Conservation (phyloP, 495 filamentous ascomycete genomes). For the Lophiotrema nucula region DNA sequence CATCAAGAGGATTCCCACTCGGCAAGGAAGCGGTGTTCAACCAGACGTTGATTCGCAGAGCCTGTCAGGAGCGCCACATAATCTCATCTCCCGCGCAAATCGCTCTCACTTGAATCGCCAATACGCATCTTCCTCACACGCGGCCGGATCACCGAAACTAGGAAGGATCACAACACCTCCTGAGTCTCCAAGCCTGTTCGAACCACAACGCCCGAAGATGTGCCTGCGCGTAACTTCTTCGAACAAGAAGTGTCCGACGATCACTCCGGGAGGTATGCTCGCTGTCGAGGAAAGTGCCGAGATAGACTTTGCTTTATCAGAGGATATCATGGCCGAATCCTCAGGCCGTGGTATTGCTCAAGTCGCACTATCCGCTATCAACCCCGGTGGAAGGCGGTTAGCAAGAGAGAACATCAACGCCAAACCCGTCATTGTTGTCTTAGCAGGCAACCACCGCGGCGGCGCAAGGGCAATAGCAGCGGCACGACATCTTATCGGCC, state of each 20-base stretch:
- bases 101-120: slow-evolving; percentile 25
- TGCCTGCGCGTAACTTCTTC: slow-evolving; percentile 55
- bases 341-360: slow-evolving; percentile 84
- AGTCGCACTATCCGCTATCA: slow-evolving; percentile 64
- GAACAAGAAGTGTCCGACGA: slow-evolving; percentile 71
- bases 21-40: slow-evolving; percentile 36
- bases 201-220: neutral
- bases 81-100: slow-evolving; percentile 14
- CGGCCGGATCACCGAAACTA: slow-evolving; percentile 30
- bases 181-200: slow-evolving; percentile 17
- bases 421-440: slow-evolving; percentile 68
- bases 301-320: slow-evolving; percentile 76
- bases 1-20: slow-evolving; percentile 43
- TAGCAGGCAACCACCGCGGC: slow-evolving; percentile 84
- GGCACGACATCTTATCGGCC: slow-evolving; percentile 80
- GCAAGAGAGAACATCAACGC: slow-evolving; percentile 47
- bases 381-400: slow-evolving; percentile 36
- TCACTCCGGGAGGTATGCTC: slow-evolving; percentile 81
- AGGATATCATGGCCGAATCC: slow-evolving; percentile 89
- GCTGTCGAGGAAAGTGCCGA: slow-evolving; percentile 87
- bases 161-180: slow-evolving; percentile 25
- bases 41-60: slow-evolving; percentile 20
- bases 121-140: slow-evolving; percentile 28
- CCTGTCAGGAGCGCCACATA: slow-evolving; percentile 19
- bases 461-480: slow-evolving; percentile 82